Conservation (phyloP, 352 stramenopile species). For the Elongisporangium prolatum region DNA sequence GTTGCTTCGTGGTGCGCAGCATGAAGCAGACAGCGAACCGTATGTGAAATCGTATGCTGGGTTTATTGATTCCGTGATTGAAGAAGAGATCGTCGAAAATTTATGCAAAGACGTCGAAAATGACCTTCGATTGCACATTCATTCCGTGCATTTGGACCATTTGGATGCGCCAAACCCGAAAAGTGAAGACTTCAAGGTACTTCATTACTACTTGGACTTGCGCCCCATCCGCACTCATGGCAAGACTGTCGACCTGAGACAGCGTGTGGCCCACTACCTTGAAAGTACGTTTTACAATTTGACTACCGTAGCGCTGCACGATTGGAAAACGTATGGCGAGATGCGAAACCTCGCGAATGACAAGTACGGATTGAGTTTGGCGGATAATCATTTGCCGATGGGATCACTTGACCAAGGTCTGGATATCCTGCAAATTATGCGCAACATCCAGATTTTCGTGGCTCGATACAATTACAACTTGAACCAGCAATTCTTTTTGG, state of each 20-base stretch:
- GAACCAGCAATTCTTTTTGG: constrained; percentile 95
- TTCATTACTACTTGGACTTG: constrained; percentile 84
- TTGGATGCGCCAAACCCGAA: constrained; percentile 85
- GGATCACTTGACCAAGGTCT: constrained; percentile 89
- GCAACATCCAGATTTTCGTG: constrained; percentile 93
- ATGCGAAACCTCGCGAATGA: constrained; percentile 92
- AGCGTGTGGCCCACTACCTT: constrained; percentile 90
- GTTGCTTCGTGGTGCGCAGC: constrained; percentile 65
- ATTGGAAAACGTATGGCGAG: constrained; percentile 94
- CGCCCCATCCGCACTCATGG: constrained; percentile 87
- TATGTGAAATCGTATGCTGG: constrained; percentile 70
- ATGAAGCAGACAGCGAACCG: constrained; percentile 61
- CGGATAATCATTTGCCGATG: constrained; percentile 92
- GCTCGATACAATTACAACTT: constrained; percentile 93
- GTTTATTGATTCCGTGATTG: constrained; percentile 81
- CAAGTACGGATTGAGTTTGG: constrained; percentile 89
- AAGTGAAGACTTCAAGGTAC: constrained; percentile 74
- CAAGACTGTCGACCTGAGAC: constrained; percentile 79
- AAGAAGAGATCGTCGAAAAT: constrained; percentile 87
- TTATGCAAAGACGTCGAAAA: constrained; percentile 93
- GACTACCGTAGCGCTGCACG: constrained; percentile 91
- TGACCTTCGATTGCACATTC: constrained; percentile 88
- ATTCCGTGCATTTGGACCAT: constrained; percentile 84
- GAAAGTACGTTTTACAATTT: constrained; percentile 95
- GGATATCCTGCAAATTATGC: constrained; percentile 95